Base-by-base conservation (phyloP, 192 early-diverging fungal species). In the Pecoramyces ruminantium region DNA sequence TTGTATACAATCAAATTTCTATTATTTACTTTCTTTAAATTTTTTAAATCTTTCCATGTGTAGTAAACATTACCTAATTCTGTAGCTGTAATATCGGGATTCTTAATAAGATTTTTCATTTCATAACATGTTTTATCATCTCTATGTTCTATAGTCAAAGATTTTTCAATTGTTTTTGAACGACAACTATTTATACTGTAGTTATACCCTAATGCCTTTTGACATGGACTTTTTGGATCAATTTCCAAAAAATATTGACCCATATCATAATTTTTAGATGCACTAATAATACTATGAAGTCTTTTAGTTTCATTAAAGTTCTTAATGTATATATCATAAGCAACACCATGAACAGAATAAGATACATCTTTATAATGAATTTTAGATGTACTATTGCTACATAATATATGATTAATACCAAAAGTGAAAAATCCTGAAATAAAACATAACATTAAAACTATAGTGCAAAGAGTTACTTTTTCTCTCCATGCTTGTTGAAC, bases 401-500 rank as follows among this genome's bases (percentile, higher is more conserved):
- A 88, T 11, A 88, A 78, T 0, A 83, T 67, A 30, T 82, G 51
- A 78, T 88, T 83, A 0, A 88, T 38, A 15, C 88, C 88, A 77
- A 86, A 85, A 30, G 88, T 86, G 29, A 88, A 81, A 79, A 88
- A 88, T 21, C 84, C 85, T 4, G 86, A 84, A 13, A 77, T 78
- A 18, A 81, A 79, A 79, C 81, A 84, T 25, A 88, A 81, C 1
- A 81, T 34, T 18, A 82, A 80, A 80, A 88, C 85, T 25, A 88
- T 86, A 29, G 87, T 80, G 78, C 86, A 87, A 13, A 88, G 34
- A 42, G 86, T 82, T 78, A 86, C 78, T 86, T 86, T 88, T 81
- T 88, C 87, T 18, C 87, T 81, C 87, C 87, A 88, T 13, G 86
- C 87, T 78, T 88, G 87, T 77, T 86, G 83, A 29, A 84, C 83